Evolutionary conservation across 1,284 basidiomycete genomes (phyloP).

Genomic region (Lentinus polychrous): DNA sequence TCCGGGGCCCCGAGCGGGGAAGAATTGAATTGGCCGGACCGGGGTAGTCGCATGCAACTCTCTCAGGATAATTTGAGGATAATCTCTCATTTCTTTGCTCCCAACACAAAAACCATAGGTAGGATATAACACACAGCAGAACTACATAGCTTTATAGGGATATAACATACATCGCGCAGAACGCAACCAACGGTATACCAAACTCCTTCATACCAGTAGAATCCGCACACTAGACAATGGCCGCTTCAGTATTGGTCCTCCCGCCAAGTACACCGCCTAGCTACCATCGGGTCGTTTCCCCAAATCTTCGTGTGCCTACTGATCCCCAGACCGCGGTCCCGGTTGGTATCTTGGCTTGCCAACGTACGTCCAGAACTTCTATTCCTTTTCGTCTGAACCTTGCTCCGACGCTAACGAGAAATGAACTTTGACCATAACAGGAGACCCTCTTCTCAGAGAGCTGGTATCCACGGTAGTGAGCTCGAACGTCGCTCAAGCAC

Average conservation of each 20-base stretch:
- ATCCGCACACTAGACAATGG: constrained; percentile 16
- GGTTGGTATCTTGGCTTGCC: constrained; percentile 67
- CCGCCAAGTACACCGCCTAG: constrained; percentile 38
- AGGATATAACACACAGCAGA: no score
- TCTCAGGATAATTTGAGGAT: background rate
- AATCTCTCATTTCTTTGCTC: background rate
- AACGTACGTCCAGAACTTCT: constrained; percentile 39
- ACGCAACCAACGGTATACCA: background rate
- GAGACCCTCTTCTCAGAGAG: constrained; percentile 56
- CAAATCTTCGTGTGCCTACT: constrained; percentile 45
- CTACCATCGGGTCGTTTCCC: constrained; percentile 60
- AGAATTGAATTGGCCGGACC: no score
- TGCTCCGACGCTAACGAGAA: background rate
- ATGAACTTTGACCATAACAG: constrained; percentile 26
- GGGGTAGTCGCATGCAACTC: background rate
- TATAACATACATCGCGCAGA: no score
- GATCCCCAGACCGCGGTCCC: constrained; percentile 47
- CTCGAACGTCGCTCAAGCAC: constrained; percentile 35
- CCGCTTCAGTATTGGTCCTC: constrained; percentile 24
- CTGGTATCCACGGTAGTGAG: constrained; percentile 50
- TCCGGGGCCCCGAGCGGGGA: no score
- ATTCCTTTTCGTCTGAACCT: constrained; percentile 9
- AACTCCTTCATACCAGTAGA: background rate
- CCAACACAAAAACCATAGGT: no score
- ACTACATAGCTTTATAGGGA: background rate